Conservation (phyloP, 371 early-diverging fungal species). For the Mortierella polycephala region DNA sequence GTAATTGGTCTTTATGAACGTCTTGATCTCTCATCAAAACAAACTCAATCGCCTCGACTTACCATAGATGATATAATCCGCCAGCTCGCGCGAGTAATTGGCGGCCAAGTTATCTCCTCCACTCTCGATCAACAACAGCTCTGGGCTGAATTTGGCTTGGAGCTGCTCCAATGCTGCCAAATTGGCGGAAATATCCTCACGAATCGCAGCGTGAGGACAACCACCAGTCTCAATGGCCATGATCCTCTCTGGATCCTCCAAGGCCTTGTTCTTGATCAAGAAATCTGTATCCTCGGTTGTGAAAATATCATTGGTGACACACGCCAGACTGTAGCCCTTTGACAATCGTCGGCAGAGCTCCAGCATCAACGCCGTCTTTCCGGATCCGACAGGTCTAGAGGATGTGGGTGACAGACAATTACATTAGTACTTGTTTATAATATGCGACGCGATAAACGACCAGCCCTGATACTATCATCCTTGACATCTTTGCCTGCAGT, state of each 20-base stretch:
- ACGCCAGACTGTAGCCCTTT: slow-evolving; percentile 82
- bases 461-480: too few species aligned
- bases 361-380: slow-evolving; percentile 95
- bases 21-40: neutral
- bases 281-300: slow-evolving; percentile 95
- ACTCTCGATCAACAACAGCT: slow-evolving; percentile 89
- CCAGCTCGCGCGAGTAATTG: slow-evolving; percentile 87
- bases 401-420: too few species aligned
- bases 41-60: neutral
- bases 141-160: slow-evolving; percentile 83
- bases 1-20: too few species aligned
- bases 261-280: slow-evolving; percentile 85
- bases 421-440: too few species aligned
- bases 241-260: slow-evolving; percentile 85
- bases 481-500: too few species aligned
- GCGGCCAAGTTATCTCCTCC: slow-evolving; percentile 96
- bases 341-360: slow-evolving; percentile 87
- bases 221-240: slow-evolving; percentile 93
- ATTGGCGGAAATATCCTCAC: slow-evolving; percentile 96
- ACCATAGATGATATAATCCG: slow-evolving; percentile 93
- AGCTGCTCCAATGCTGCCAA: slow-evolving; percentile 89
- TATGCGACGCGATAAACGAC: too few species aligned
- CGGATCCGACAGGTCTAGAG: slow-evolving; percentile 89
- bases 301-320: slow-evolving; percentile 90
- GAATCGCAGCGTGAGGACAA: slow-evolving; percentile 95